A percentile compares a stretch with the other conserved stretches of the same genome.
phyloP scores from a whole-genome alignment of 331 rosid species.

The Rosa hybrid region DNA sequence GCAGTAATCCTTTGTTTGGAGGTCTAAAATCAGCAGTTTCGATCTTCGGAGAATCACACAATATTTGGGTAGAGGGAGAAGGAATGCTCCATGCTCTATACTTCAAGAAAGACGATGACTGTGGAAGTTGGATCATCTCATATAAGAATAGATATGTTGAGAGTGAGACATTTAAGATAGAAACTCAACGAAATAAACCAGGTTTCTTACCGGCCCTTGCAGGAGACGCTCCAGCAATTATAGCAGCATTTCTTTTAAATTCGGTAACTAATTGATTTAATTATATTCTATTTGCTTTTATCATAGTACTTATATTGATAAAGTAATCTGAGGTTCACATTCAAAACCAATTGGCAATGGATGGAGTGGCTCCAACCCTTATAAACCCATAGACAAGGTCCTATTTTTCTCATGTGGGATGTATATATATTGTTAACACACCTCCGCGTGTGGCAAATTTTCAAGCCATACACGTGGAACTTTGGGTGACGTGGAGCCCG shows the following conservation, averaged over 20 bases:
- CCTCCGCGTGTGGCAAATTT: too few relatives aligned
- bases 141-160: conserved; percentile 60
- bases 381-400: too few relatives aligned
- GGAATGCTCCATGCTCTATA: conserved; percentile 78
- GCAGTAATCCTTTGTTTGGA: conserved; percentile 73
- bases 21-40: conserved; percentile 60
- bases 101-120: conserved; percentile 32
- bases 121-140: conserved; percentile 32
- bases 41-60: conserved; percentile 48
- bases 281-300: neutral
- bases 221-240: too few relatives aligned
- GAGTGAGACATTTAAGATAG: conserved; percentile 53
- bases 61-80: conserved; percentile 78
- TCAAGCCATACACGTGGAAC: too few relatives aligned
- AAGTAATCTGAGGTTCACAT: too few relatives aligned
- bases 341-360: too few relatives aligned
- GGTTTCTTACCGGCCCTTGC: conserved; percentile 33
- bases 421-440: too few relatives aligned
- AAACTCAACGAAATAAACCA: conserved; percentile 47
- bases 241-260: neutral
- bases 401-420: too few relatives aligned
- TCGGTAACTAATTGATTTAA: conserved; percentile 25
- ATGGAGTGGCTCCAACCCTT: too few relatives aligned
- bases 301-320: neutral
- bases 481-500: too few relatives aligned